Base-by-base conservation (phyloP, 2,329 filamentous ascomycete genomes). In the Talaromyces islandicus region DNA sequence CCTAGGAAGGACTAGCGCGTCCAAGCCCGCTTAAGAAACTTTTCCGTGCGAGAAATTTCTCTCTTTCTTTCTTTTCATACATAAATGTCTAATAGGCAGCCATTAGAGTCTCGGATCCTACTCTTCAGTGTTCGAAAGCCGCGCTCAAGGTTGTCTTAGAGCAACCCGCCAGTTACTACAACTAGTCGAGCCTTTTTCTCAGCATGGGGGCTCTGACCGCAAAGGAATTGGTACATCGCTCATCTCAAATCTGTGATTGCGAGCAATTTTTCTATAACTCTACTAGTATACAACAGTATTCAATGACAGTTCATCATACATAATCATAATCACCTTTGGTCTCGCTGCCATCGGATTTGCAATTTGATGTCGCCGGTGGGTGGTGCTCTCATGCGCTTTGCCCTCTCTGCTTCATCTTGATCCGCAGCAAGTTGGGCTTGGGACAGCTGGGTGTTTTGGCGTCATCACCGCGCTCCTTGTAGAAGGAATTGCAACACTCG, bases 101-200 rank as follows among this genome's bases (percentile, higher is more conserved):
- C 90, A 90, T 93, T 97, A 97, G 94, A 99, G 94, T 99, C 94
- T 95, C 93, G 92, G 89, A 89, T 87, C 86, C 90, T 86, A 89
- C 86, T 73, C 74, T 72, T 92, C 90, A 91, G 84, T 97, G 85
- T 89, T 91, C 92, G 87, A 89, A 58, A 80, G 81, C 90, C 92
- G 93, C 91, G 94, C 94, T 99, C 92, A 92, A 88, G 91, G 92
- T 90, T 83, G 90, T 89, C 93, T 89, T 91, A 95, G 90, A 89
- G 74, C 85, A 81, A 80, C 77, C 77, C 80, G 80, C 82, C 87
- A 85, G 86, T 89, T 84, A 84, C 85, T 87, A 80, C 84, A 81
- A 82, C 86, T 89, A 87, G 78, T 85, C 87, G 82, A 80, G 84
- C 75, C 79, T 70, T 72, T 74, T 74, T 77, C 71, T 77, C 76